These are phyloP conservation scores for Apiospora aurea DNA, from an alignment of 2,329 filamentous ascomycete genomes.

Conservation along the genomic window DNA sequence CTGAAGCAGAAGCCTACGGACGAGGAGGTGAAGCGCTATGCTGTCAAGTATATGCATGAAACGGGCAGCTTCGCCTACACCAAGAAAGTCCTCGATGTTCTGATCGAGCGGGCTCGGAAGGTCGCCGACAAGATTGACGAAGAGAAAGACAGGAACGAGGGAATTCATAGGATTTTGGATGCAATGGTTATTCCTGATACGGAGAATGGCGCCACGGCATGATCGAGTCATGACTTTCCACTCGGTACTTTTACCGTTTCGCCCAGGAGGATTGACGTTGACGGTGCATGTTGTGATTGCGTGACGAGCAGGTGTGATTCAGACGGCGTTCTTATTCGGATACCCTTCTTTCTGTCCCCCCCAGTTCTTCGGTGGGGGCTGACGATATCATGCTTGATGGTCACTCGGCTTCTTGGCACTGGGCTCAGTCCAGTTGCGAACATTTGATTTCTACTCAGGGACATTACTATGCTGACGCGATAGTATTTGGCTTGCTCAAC, in stretches of 20 bases:
- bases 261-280: background rate
- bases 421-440: background rate
- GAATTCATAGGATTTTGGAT: constrained; percentile 72
- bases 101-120: constrained; percentile 69
- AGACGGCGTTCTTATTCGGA: constrained; percentile 25
- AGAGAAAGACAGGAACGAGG: constrained; percentile 60
- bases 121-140: constrained; percentile 71
- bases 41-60: constrained; percentile 87
- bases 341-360: constrained; percentile 27
- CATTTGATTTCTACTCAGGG: background rate
- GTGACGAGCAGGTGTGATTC: background rate
- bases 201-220: constrained; percentile 5
- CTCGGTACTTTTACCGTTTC: background rate
- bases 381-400: constrained; percentile 15
- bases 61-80: constrained; percentile 93
- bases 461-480: background rate
- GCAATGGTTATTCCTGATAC: constrained; percentile 57
- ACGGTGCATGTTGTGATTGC: background rate
- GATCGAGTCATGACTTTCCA: background rate
- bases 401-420: background rate
- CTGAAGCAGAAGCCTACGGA: constrained; percentile 88
- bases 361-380: constrained; percentile 2
- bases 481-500: background rate
- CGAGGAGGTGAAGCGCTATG: constrained; percentile 89
- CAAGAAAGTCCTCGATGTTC: constrained; percentile 67